A percentile compares a stretch with the other conserved stretches of the same genome.
These are phyloP conservation scores for Phaseolus coccineus DNA, from an alignment of 331 rosid species.

Conservation along the genomic window DNA sequence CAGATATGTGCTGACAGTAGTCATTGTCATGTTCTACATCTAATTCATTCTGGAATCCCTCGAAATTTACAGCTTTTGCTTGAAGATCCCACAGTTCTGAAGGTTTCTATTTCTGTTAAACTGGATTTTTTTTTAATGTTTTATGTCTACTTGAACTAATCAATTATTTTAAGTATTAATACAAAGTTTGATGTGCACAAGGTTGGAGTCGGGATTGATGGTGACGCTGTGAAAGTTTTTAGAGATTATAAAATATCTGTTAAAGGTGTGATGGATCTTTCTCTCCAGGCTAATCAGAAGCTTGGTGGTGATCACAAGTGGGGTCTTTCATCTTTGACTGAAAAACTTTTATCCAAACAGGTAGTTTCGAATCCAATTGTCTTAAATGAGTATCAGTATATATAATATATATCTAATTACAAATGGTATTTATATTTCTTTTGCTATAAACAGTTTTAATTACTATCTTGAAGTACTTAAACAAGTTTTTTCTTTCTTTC, in stretches of 20 bases:
- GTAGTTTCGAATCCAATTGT: slow-evolving; percentile 49
- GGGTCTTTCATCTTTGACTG: slow-evolving; percentile 79
- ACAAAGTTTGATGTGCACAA: slow-evolving; percentile 41
- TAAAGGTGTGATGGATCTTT: slow-evolving; percentile 73
- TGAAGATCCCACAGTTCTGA: slow-evolving; percentile 68
- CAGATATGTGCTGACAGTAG: slow-evolving; percentile 70
- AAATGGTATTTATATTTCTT: background rate
- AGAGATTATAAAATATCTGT: slow-evolving; percentile 73
- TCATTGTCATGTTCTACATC: slow-evolving; percentile 81
- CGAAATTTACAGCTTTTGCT: slow-evolving; percentile 69
- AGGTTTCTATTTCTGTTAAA: slow-evolving; percentile 58
- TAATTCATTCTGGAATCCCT: slow-evolving; percentile 88
- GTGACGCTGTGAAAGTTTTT: slow-evolving; percentile 73
- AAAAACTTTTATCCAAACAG: slow-evolving; percentile 74
- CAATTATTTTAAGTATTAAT: slow-evolving; percentile 20
- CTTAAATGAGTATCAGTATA: slow-evolving; percentile 9
- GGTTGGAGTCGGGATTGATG: slow-evolving; percentile 83
- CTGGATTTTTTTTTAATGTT: background rate
- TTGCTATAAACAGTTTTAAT: background rate
- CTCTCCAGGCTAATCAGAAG: slow-evolving; percentile 74
- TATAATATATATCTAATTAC: background rate
- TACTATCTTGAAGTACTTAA: background rate
- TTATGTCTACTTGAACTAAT: slow-evolving; percentile 18
- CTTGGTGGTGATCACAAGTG: slow-evolving; percentile 62
- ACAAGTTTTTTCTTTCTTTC: background rate